Conservation (phyloP, 805 yeast species). For the Priceomyces medius region DNA sequence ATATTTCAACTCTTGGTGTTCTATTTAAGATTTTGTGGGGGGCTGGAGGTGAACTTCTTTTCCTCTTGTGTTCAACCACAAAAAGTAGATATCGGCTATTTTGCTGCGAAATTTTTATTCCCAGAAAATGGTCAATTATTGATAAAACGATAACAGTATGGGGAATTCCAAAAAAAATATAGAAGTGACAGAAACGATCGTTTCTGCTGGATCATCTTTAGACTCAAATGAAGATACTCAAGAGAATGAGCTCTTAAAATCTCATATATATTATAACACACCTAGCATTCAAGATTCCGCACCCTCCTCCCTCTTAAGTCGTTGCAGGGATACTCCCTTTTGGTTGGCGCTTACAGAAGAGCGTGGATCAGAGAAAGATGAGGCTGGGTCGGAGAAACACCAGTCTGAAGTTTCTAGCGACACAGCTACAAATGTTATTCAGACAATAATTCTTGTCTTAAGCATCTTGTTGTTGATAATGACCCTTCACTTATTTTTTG, state of each 20-base stretch:
- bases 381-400: neutral
- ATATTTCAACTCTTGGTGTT: no score
- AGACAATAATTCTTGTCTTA: slow-evolving; percentile 6
- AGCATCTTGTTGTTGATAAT: slow-evolving; percentile 5
- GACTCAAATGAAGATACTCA: neutral
- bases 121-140: neutral
- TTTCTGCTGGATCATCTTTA: neutral
- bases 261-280: neutral
- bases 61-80: neutral
- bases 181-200: neutral
- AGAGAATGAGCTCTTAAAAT: neutral
- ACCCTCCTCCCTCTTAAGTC: neutral
- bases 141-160: neutral
- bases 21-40: no score
- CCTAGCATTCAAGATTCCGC: neutral
- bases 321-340: neutral
- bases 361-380: no score
- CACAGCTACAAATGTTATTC: slow-evolving; percentile 1
- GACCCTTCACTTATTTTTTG: slow-evolving; percentile 3
- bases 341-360: neutral
- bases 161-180: neutral
- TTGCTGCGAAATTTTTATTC: neutral
- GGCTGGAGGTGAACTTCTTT: neutral
- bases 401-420: neutral
- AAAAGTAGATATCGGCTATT: neutral